Base-by-base conservation (phyloP, 1,139 yeast species). In the Chernovozyma aurita region DNA sequence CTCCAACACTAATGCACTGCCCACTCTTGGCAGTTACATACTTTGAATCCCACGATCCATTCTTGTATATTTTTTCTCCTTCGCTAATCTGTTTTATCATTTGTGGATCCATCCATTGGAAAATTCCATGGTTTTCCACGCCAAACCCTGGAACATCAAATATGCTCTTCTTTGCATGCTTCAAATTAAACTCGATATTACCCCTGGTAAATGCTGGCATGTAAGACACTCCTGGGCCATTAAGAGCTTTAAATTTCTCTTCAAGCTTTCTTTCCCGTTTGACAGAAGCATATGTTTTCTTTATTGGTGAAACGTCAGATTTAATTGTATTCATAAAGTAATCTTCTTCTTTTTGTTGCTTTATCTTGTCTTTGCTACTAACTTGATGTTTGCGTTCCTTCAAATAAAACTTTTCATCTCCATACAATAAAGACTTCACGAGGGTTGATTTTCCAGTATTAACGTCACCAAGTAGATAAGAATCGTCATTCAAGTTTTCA, bases 391-490 rank as follows among this genome's bases (percentile, higher is more conserved):
- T 27, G 18, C 40, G 34, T 26, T 39, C 38, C n/a, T 24, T 33
- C 41, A 17, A 20, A 13, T 24, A 17, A 9, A 33, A 29, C 34
- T 39, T 35, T 30, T 52, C 50, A 24, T 54, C 52, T 8, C 52
- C 36, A 33, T 61, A 59, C 13, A 76, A 46, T 24, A 81, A 47
- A n/a, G 75, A 53, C 45, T 70, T 75, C 3, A 82, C 68, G 21
- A 87, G 52, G 1, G 83, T 68, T 1, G 94, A 78, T 53, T 87
- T 87, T 1, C 97, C 97, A 13, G 78, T 69, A 50, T 86, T 86
- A 8, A 85, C 78, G 44, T 72, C 71, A 1, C 97, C 96, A 11
- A 86, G 63, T 25, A 87, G 55, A 50, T 77, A 82, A 20, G 78
- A 47, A 6, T 60, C 50, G 1, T 75, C 68, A 18, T 77, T 52